Base-by-base conservation (phyloP, 2,329 filamentous ascomycete species). In the Aschersonia sp. region DNA sequence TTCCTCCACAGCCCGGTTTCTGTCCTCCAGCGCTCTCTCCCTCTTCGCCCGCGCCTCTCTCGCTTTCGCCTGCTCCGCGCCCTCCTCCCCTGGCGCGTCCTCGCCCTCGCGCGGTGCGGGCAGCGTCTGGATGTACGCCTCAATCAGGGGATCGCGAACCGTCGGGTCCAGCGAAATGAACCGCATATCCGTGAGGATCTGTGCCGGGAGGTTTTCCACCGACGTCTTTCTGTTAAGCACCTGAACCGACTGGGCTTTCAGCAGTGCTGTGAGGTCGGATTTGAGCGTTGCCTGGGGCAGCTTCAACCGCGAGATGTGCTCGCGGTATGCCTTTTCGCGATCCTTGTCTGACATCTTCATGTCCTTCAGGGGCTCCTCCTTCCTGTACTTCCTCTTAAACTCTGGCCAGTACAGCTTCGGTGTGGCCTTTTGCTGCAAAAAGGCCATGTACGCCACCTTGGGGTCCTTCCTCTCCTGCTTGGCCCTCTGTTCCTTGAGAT, bases 361-460 rank as follows among this genome's bases (percentile, higher is more conserved):
- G 50, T 90, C 84, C 51, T 82, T 84, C 84, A 98, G 88, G 46
- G 81, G 76, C 0, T 76, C 64, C 53, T 94, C 88, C 54, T 84
- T 89, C 54, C 83, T 84, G 65, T 80, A 92, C 61, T 96, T 98
- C 35, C 92, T 75, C 57, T 86, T 87, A 66, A 98, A 98, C 61
- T 98, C 92, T 0, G 87, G 83, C 92, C 92, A 98, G 70, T 94
- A 98, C 1, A 98, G 73, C 66, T 95, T 97, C 0, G 87, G 83
- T 0, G 83, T 92, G 0, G 89, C 90, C 55, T 87, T 78, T 45
- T 83, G 78, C 53, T 90, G 80, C 32, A 98, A 70, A 53, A 98
- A 84, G 0, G 77, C 75, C 51, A 97, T 68, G 62, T 94, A 98
- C 1, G 83, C 79, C 53, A 95, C 83, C 44, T 76, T 73, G 1